Conservation (phyloP, 2,329 filamentous ascomycete genomes). For the Aspergillus amoenus region DNA sequence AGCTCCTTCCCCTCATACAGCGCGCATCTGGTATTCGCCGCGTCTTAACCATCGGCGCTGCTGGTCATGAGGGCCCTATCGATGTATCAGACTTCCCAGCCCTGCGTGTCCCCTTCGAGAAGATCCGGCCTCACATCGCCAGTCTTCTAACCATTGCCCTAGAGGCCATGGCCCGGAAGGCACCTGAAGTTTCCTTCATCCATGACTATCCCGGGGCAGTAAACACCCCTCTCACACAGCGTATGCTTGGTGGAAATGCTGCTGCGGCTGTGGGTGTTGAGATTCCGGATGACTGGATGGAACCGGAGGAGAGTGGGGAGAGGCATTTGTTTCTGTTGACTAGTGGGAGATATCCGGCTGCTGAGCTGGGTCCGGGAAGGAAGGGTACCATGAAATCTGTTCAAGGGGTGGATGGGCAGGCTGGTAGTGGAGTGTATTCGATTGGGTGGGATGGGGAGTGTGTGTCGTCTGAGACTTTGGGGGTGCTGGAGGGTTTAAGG, state of each 20-base stretch:
- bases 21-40: constrained; percentile 5
- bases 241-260: background rate
- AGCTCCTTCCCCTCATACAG: constrained; percentile 57
- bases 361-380: background rate
- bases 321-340: constrained; percentile 11
- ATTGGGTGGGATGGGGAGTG: background rate
- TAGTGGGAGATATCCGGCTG: constrained; percentile 1
- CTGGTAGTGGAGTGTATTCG: constrained; percentile 5
- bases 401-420: background rate
- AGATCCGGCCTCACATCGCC: background rate
- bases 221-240: background rate
- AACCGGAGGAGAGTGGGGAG: background rate
- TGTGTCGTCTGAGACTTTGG: background rate
- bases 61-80: background rate
- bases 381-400: background rate
- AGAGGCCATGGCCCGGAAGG: background rate
- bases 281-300: background rate
- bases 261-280: background rate
- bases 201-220: constrained; percentile 2
- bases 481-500: background rate
- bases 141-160: constrained; percentile 1
- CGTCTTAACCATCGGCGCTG: constrained; percentile 1
- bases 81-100: constrained; percentile 1
- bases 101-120: background rate
- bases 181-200: background rate